Evolutionary conservation across 176 grass and related monocot genomes (phyloP).

Genomic region (Ananas comosus): DNA sequence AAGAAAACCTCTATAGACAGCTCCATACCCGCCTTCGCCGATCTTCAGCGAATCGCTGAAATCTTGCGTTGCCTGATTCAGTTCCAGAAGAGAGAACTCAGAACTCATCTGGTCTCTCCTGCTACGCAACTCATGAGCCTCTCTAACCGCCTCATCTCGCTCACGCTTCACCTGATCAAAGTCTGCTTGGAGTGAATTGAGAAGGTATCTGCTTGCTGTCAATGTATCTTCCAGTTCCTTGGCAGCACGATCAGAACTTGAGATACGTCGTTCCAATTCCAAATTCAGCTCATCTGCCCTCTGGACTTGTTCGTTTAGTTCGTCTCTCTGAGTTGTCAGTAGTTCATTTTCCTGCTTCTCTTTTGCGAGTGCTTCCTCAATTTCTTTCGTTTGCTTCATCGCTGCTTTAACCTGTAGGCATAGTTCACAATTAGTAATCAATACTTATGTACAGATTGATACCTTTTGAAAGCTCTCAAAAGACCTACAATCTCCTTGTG

Average conservation of each 20-base stretch:
- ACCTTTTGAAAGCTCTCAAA: constrained; percentile 3
- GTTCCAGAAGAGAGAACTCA: constrained; percentile 39
- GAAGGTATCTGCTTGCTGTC: constrained; percentile 1
- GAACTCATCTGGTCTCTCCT: constrained; percentile 18
- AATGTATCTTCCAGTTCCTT: constrained; percentile 26
- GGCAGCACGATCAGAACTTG: constrained; percentile 24
- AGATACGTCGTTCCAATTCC: constrained; percentile 27
- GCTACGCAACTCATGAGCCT: constrained; percentile 24
- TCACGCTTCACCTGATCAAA: constrained; percentile 27
- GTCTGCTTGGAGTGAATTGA: constrained; percentile 16
- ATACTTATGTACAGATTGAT: constrained; percentile 5
- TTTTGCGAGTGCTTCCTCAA: constrained; percentile 31
- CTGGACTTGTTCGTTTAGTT: constrained; percentile 19
- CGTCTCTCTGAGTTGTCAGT: constrained; percentile 19
- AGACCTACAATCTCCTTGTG: neutral
- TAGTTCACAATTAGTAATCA: neutral
- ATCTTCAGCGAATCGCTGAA: constrained; percentile 39
- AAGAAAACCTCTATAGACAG: constrained; percentile 51
- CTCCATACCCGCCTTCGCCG: constrained; percentile 51
- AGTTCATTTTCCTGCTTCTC: constrained; percentile 19
- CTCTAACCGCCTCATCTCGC: constrained; percentile 25
- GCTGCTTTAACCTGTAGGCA: constrained; percentile 30
- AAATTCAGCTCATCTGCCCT: constrained; percentile 28
- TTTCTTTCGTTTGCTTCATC: constrained; percentile 32
- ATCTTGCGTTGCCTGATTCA: constrained; percentile 47